These are phyloP conservation scores for Meyerozyma sp. DNA, from an alignment of 1,139 yeast genomes.

Conservation along the genomic window DNA sequence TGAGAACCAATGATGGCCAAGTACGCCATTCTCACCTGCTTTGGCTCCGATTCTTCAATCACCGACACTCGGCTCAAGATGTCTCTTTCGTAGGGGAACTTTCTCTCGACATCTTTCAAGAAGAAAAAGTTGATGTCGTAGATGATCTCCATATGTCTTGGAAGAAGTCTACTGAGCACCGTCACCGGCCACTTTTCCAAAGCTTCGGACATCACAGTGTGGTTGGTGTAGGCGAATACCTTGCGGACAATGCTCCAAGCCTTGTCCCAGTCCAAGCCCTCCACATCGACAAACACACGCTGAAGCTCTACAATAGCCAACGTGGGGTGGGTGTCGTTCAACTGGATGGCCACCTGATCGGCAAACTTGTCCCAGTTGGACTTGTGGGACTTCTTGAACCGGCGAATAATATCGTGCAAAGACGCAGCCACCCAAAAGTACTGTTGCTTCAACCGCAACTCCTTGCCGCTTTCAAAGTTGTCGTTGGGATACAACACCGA, in stretches of 20 bases:
- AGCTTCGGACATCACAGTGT: slow-evolving; percentile 93
- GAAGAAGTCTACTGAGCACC: slow-evolving; percentile 69
- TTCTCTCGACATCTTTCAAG: slow-evolving; percentile 67
- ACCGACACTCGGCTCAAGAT: slow-evolving; percentile 70
- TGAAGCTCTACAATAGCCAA: slow-evolving; percentile 87
- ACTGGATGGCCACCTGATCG: slow-evolving; percentile 84
- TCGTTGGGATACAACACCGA: slow-evolving; percentile 92
- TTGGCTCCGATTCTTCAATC: slow-evolving; percentile 75
- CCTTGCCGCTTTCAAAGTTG: slow-evolving; percentile 87
- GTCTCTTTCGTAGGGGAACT: slow-evolving; percentile 68
- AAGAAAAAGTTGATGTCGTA: slow-evolving; percentile 81
- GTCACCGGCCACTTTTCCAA: slow-evolving; percentile 94
- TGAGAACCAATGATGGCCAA: slow-evolving; percentile 91
- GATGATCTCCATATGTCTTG: slow-evolving; percentile 88
- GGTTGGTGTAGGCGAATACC: slow-evolving; percentile 91
- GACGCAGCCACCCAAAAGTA: slow-evolving; percentile 97
- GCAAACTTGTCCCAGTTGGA: slow-evolving; percentile 75
- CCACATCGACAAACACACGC: slow-evolving; percentile 79
- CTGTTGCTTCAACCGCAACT: slow-evolving; percentile 88
- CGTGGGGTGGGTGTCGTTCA: slow-evolving; percentile 95
- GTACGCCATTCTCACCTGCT: slow-evolving; percentile 88
- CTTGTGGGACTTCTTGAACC: slow-evolving; percentile 76
- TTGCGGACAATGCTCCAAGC: slow-evolving; percentile 82
- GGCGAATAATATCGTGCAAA: slow-evolving; percentile 82
- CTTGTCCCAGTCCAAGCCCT: slow-evolving; percentile 70